phyloP scores from a whole-genome alignment of 495 filamentous ascomycete genomes.

The Neurospora tetrasperma region DNA sequence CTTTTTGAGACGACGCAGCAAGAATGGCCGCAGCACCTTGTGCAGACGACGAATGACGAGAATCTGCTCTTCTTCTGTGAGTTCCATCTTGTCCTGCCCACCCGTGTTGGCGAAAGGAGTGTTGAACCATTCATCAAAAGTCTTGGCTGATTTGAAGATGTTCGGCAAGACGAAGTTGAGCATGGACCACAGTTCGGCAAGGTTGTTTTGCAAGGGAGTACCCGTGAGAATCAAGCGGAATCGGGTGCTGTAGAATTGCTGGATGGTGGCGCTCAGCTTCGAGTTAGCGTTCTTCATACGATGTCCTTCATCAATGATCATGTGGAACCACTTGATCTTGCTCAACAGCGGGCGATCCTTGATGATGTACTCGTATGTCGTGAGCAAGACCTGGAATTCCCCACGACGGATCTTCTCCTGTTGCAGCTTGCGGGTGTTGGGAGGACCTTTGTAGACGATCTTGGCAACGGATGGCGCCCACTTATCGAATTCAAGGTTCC shows the following conservation, averaged over 20 bases:
- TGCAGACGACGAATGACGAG: constrained; percentile 97
- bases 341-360: constrained; percentile 89
- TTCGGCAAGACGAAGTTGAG: constrained; percentile 97
- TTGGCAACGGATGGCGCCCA: constrained; percentile 83
- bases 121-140: constrained; percentile 99
- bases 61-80: constrained; percentile 98
- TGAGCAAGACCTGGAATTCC: constrained; percentile 89
- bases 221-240: constrained; percentile 96
- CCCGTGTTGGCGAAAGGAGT: constrained; percentile 98
- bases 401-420: constrained; percentile 91
- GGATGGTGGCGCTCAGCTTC: constrained; percentile 89
- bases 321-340: constrained; percentile 98
- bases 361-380: constrained; percentile 99
- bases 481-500: constrained; percentile 97
- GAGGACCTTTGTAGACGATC: constrained; percentile 95
- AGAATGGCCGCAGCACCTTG: constrained; percentile 94
- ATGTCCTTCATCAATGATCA: constrained; percentile 99
- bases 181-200: constrained; percentile 91
- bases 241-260: constrained; percentile 85
- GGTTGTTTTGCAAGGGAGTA: constrained; percentile 94
- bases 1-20: constrained; percentile 96
- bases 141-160: constrained; percentile 99
- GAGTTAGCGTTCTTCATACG: constrained; percentile 99
- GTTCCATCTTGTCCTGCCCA: constrained; percentile 94
- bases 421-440: constrained; percentile 76